Conservation (phyloP, 2,329 filamentous ascomycete species). For the Dactylellina cionopaga region DNA sequence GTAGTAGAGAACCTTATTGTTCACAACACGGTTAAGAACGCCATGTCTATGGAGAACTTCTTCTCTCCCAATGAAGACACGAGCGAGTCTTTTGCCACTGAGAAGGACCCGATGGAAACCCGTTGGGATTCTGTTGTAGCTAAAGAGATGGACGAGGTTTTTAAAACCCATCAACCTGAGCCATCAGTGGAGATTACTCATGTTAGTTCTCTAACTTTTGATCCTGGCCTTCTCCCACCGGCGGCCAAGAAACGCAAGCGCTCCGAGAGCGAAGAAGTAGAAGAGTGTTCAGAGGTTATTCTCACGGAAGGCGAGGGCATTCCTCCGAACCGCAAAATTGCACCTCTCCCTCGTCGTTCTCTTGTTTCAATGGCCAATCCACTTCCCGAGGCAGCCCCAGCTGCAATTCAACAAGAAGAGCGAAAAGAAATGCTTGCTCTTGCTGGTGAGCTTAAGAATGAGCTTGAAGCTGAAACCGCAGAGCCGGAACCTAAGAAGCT, state of each 20-base stretch:
- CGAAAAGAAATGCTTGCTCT: conserved; percentile 12
- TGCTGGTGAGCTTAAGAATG: conserved; percentile 12
- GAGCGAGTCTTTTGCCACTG: not conserved
- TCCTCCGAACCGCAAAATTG: conserved; percentile 24
- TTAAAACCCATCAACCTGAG: not conserved
- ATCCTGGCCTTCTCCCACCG: not conserved
- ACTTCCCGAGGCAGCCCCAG: conserved; percentile 21
- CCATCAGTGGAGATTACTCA: not conserved
- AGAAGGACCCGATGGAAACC: conserved; percentile 5
- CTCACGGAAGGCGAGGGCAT: not conserved
- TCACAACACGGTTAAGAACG: conserved; percentile 38
- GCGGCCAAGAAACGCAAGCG: conserved; percentile 46
- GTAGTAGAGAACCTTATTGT: not conserved
- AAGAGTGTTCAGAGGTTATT: not conserved
- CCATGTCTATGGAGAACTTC: conserved; percentile 52
- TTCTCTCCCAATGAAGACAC: conserved; percentile 47
- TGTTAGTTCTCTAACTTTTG: not conserved
- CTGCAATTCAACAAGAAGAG: conserved; percentile 53
- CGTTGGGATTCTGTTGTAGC: conserved; percentile 1
- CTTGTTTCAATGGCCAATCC: conserved; percentile 11
- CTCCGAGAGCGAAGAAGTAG: conserved; percentile 20
- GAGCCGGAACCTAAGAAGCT: conserved; percentile 54
- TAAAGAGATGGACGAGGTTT: conserved; percentile 10
- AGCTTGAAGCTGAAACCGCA: conserved; percentile 23
- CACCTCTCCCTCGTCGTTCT: conserved; percentile 1